Evolutionary conservation across 2,329 filamentous ascomycete genomes (phyloP), one percentile per base, ranked within the genome.

Genomic region (Falciphora oryzae): DNA sequence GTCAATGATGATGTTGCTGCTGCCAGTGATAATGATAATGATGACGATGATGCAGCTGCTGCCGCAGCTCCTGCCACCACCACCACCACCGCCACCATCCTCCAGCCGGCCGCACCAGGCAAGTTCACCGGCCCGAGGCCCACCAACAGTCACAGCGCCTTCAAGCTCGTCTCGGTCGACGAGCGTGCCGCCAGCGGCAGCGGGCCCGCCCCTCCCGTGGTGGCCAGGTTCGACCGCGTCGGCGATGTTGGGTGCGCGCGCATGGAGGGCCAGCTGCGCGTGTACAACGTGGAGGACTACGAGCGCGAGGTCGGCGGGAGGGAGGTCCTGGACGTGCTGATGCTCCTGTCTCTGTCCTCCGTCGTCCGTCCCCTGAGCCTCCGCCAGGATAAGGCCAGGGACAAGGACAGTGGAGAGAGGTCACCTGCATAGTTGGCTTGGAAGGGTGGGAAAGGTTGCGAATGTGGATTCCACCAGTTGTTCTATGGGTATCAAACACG

Each of bases 151-250:
- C 90, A 88, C 73, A 82, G 89, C 50, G 78, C 79, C 57, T 77
- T 94, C 67, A 84, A 92, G 8, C 82, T 95, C n/a, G 91, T 53
- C 44, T 53, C 44, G 18, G 10, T 53, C 1, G 44, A 53, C 44
- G 93, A 74, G 90, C 89, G 5, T 83, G 82, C 69, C 81, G 91
- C 63, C 92, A 11, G 44, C 18, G 22, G 88, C 72, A 78, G 81
- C 22, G 89, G 84, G 0, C 75, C 79, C 3, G 82, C 89, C 59
- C 89, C 91, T 1, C 75, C 92, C 0, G 81, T 84, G 64, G 82
- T 81, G 1, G 90, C 89, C 0, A 78, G 95, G 27, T 86, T 91
- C 1, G 91, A 95, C 73, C 84, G 73, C 0, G 68, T 90, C 0
- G 90, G 89, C 1, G 87, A 53, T 6, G 44, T n/a, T 22, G 44